phyloP scores from a whole-genome alignment of 495 filamentous ascomycete genomes.

The Neurospora hispaniola region DNA sequence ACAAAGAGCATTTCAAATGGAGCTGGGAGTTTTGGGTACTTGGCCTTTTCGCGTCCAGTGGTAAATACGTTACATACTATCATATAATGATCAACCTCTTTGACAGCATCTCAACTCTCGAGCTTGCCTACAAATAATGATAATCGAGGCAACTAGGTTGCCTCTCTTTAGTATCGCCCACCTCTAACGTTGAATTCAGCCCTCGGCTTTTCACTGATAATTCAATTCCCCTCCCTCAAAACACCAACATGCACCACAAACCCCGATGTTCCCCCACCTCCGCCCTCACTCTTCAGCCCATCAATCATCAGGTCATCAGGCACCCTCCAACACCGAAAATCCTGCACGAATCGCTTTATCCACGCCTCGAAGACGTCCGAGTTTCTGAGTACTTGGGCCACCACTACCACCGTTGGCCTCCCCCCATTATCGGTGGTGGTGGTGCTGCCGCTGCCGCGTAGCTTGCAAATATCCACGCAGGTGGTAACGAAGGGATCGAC shows the following conservation, averaged over 20 bases:
- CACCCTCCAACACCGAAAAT: constrained; percentile 71
- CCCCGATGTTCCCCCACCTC: constrained; percentile 34
- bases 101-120: too few species aligned
- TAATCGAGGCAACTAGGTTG: too few species aligned
- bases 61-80: too few species aligned
- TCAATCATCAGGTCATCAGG: constrained; percentile 43
- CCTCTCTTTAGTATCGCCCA: too few species aligned
- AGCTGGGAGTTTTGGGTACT: too few species aligned
- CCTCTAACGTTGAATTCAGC: too few species aligned
- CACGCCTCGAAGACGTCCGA: constrained; percentile 77
- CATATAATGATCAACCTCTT: too few species aligned
- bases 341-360: constrained; percentile 52
- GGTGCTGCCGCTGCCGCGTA: constrained; percentile 17
- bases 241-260: constrained; percentile 60
- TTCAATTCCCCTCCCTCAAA: constrained; percentile 20
- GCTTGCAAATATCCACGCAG: constrained; percentile 64
- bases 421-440: too few species aligned
- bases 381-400: constrained; percentile 79
- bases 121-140: too few species aligned
- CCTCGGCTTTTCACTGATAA: too few species aligned
- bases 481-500: constrained; percentile 74
- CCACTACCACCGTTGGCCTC: constrained; percentile 24
- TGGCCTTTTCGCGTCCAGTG: too few species aligned
- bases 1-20: not conserved
- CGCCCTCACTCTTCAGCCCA: constrained; percentile 33